Evolutionary conservation across 805 yeast genomes (phyloP).

Genomic region (Saccharomyces cerevisiae): DNA sequence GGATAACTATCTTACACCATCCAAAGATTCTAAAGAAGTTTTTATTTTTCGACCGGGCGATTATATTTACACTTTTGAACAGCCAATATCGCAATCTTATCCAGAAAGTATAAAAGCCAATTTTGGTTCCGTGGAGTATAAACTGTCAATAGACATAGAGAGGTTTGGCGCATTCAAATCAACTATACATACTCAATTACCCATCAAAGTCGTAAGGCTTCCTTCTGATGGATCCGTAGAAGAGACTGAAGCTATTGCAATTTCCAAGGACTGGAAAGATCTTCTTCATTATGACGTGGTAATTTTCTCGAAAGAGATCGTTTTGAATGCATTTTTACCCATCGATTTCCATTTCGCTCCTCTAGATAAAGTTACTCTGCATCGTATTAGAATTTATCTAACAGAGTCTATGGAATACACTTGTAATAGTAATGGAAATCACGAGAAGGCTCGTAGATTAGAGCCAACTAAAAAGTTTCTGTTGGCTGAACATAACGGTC

Average conservation of each 20-base stretch:
- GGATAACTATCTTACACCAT: not conserved
- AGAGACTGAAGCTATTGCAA: constrained; percentile 85
- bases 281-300: constrained; percentile 80
- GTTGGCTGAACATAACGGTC: constrained; percentile 70
- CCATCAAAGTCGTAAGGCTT: constrained; percentile 60
- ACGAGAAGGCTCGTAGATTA: constrained; percentile 77
- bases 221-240: constrained; percentile 72
- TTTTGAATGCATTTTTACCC: constrained; percentile 75
- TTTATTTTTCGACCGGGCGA: constrained; percentile 71
- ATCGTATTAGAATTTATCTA: constrained; percentile 72
- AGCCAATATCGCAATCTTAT: constrained; percentile 66
- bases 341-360: constrained; percentile 78
- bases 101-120: constrained; percentile 74
- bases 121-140: constrained; percentile 70
- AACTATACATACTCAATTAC: constrained; percentile 51
- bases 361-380: constrained; percentile 72
- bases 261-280: constrained; percentile 86
- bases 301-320: constrained; percentile 77
- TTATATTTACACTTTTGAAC: constrained; percentile 84
- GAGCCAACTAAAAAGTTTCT: constrained; percentile 78
- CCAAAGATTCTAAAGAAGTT: constrained; percentile 14
- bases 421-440: constrained; percentile 45
- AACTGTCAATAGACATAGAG: constrained; percentile 56
- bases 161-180: constrained; percentile 81
- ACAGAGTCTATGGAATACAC: constrained; percentile 86